These are phyloP conservation scores for Rhododendron henanense DNA, from an alignment of 148 eudicot genomes.

Conservation along the genomic window DNA sequence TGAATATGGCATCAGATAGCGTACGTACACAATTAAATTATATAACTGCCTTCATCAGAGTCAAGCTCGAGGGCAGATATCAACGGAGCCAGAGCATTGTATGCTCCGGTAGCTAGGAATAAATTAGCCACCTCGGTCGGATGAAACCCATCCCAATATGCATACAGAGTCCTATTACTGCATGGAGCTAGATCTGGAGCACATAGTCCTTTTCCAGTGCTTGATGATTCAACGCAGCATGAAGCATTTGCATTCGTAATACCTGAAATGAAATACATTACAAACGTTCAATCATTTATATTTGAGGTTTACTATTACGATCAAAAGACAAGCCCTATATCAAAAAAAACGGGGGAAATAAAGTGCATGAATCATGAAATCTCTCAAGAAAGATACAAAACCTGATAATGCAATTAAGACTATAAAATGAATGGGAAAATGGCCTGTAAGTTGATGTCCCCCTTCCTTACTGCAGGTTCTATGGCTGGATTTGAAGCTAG, in stretches of 20 bases:
- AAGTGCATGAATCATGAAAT: neutral
- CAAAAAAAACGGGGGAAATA: no score
- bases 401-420: no score
- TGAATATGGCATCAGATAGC: neutral
- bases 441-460: no score
- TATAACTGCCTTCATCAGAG: neutral
- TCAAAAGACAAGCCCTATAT: neutral
- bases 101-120: neutral
- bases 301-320: neutral
- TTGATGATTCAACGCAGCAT: conserved; percentile 7
- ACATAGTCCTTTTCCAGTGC: neutral
- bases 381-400: neutral
- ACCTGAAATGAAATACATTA: conserved; percentile 10
- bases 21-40: neutral
- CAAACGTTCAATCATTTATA: neutral
- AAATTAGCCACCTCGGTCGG: conserved; percentile 9
- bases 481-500: no score
- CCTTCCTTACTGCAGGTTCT: no score
- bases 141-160: conserved; percentile 19
- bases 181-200: conserved; percentile 8
- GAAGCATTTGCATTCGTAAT: neutral
- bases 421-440: no score
- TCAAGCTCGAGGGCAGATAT: conserved; percentile 6
- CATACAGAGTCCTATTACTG: neutral
- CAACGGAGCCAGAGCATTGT: neutral